A percentile compares a stretch with the other conserved stretches of the same genome.
Evolutionary conservation across 1,284 basidiomycete species (phyloP).

Genomic region (Microbotryomycetes sp.): DNA sequence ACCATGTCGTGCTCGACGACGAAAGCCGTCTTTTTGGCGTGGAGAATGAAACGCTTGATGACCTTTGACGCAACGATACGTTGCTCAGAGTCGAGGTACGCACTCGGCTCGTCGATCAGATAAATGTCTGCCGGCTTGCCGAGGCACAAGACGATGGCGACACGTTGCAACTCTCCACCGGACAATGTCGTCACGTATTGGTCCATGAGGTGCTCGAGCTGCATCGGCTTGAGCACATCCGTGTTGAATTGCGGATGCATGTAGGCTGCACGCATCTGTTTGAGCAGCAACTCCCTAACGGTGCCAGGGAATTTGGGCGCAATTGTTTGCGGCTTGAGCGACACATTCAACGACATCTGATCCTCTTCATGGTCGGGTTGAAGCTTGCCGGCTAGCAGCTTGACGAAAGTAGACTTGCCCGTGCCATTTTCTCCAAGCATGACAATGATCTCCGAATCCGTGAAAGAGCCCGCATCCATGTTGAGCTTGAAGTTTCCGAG

Average conservation of each 20-base stretch:
- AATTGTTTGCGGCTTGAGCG: conserved; percentile 92
- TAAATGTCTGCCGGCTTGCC: conserved; percentile 76
- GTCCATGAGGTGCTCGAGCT: conserved; percentile 81
- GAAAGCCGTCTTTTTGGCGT: conserved; percentile 92
- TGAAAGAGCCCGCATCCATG: conserved; percentile 76
- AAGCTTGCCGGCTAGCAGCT: conserved; percentile 76
- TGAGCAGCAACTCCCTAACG: conserved; percentile 83
- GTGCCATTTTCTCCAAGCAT: conserved; percentile 97
- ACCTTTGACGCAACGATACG: conserved; percentile 95
- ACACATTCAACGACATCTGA: conserved; percentile 71
- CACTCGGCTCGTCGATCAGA: conserved; percentile 61
- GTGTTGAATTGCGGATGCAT: conserved; percentile 95
- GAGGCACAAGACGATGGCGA: conserved; percentile 73
- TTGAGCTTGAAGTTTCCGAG: conserved; percentile 87
- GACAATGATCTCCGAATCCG: conserved; percentile 94
- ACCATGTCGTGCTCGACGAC: conserved; percentile 98
- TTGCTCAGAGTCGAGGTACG: conserved; percentile 94
- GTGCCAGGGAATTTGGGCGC: conserved; percentile 91
- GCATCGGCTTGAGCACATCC: conserved; percentile 92
- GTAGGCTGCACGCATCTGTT: conserved; percentile 86
- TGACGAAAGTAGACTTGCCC: conserved; percentile 93
- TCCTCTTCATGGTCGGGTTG: conserved; percentile 74
- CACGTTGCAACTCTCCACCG: conserved; percentile 91
- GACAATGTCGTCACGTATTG: conserved; percentile 94
- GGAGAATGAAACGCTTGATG: conserved; percentile 93